These are phyloP conservation scores for Viridothelium virens DNA, from an alignment of 495 filamentous ascomycete genomes.

Conservation along the genomic window DNA sequence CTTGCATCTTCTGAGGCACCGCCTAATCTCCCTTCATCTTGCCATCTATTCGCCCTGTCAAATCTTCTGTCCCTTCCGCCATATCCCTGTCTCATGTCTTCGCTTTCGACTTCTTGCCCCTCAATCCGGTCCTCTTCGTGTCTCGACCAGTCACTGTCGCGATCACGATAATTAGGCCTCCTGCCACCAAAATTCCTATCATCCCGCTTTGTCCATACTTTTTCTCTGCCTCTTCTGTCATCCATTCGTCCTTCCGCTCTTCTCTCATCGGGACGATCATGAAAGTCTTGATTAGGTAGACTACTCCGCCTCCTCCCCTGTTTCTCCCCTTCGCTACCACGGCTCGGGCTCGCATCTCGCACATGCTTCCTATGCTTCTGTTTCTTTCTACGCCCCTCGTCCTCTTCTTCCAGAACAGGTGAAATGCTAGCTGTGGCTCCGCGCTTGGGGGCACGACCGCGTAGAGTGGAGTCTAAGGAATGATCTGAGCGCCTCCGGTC, in stretches of 20 bases:
- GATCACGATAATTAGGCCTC: slow-evolving; percentile 1
- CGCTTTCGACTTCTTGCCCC: not conserved
- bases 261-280: slow-evolving; percentile 5
- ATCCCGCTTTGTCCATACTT: not conserved
- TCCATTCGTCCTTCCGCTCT: not conserved
- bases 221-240: not conserved
- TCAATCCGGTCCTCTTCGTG: slow-evolving; percentile 4
- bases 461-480: slow-evolving; percentile 21
- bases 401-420: slow-evolving; percentile 5
- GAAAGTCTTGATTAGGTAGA: slow-evolving; percentile 18
- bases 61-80: not conserved
- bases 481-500: slow-evolving; percentile 22
- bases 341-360: not conserved
- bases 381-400: not conserved
- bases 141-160: not conserved
- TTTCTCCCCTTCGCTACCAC: slow-evolving; percentile 19
- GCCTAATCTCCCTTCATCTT: slow-evolving; percentile 19
- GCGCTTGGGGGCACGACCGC: slow-evolving; percentile 24
- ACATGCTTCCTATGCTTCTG: slow-evolving; percentile 15
- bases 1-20: slow-evolving; percentile 20
- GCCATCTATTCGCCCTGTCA: slow-evolving; percentile 13
- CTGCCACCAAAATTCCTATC: not conserved
- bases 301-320: slow-evolving; percentile 14
- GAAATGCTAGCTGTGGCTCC: slow-evolving; percentile 16
- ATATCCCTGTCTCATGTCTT: not conserved